These are phyloP conservation scores for Colletotrichum trifolii DNA, from an alignment of 2,329 filamentous ascomycete species.

Conservation along the genomic window DNA sequence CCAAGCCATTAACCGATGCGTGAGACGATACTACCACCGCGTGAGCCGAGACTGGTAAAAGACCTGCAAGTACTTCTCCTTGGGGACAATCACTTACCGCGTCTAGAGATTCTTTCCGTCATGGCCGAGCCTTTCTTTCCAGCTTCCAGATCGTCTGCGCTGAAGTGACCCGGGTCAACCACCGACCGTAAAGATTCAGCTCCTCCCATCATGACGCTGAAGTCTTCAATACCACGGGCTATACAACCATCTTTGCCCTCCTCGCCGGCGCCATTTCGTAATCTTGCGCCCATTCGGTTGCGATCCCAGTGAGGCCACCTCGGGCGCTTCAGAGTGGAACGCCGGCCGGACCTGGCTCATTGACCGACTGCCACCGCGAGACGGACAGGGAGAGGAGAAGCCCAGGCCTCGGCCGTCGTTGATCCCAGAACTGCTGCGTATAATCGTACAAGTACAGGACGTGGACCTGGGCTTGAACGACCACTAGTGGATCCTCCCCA, in stretches of 20 bases:
- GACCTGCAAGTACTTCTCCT: slow-evolving; percentile 20
- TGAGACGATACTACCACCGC: not conserved
- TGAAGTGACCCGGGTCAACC: too few relatives aligned
- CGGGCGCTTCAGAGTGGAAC: not conserved
- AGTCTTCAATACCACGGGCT: slow-evolving; percentile 3
- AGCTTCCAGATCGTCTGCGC: too few relatives aligned
- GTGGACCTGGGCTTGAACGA: not conserved
- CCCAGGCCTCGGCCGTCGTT: slow-evolving; percentile 16
- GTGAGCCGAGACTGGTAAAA: slow-evolving; percentile 10
- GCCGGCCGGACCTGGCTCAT: not conserved
- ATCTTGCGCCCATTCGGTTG: not conserved
- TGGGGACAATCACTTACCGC: slow-evolving; percentile 9
- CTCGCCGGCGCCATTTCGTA: slow-evolving; percentile 14
- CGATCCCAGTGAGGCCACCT: slow-evolving; percentile 4
- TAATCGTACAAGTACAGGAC: too few relatives aligned
- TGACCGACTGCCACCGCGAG: slow-evolving; percentile 1
- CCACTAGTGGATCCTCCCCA: slow-evolving; percentile 13
- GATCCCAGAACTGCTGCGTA: slow-evolving; percentile 4
- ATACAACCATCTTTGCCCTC: not conserved
- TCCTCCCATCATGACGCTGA: not conserved
- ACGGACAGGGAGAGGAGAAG: not conserved
- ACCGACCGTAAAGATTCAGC: too few relatives aligned
- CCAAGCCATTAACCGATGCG: not conserved
- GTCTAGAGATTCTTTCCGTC: not conserved
- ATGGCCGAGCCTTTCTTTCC: too few relatives aligned